These are phyloP conservation scores for Cenchrus purpureus DNA, from an alignment of 176 grass and related monocot genomes.

Conservation along the genomic window DNA sequence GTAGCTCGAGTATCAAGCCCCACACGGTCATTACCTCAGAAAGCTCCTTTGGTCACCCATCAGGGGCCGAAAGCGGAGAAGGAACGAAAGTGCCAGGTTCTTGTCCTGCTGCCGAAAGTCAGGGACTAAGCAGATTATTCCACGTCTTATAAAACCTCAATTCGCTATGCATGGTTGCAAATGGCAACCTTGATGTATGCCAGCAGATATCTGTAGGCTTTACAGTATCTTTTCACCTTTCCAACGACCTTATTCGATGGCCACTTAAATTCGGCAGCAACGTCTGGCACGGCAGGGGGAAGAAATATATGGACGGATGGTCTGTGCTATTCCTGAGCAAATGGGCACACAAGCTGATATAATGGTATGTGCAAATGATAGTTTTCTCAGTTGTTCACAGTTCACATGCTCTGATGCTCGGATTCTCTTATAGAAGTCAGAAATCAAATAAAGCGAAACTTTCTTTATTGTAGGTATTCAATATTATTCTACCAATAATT, in stretches of 20 bases:
- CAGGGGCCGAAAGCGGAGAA: slow-evolving; percentile 44
- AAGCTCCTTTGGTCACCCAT: slow-evolving; percentile 36
- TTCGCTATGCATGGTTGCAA: neutral
- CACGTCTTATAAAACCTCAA: neutral
- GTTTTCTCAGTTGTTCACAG: neutral
- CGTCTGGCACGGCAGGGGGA: neutral
- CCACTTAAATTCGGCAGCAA: neutral
- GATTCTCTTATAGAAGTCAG: neutral
- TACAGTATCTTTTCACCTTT: neutral
- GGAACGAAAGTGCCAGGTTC: slow-evolving; percentile 18
- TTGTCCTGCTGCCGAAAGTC: slow-evolving; percentile 15
- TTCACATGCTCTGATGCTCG: too few relatives aligned
- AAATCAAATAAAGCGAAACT: neutral
- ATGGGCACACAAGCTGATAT: neutral
- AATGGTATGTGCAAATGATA: neutral
- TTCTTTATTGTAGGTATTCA: neutral
- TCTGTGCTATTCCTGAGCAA: neutral
- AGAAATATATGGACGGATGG: neutral
- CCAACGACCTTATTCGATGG: neutral
- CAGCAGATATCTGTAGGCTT: neutral
- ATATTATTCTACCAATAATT: neutral
- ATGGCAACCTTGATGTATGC: neutral
- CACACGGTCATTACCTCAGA: slow-evolving; percentile 30
- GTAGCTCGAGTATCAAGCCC: neutral
- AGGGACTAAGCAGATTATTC: neutral